These are phyloP conservation scores for Chaetomium sp. DNA, from an alignment of 2,329 filamentous ascomycete species.

Conservation along the genomic window DNA sequence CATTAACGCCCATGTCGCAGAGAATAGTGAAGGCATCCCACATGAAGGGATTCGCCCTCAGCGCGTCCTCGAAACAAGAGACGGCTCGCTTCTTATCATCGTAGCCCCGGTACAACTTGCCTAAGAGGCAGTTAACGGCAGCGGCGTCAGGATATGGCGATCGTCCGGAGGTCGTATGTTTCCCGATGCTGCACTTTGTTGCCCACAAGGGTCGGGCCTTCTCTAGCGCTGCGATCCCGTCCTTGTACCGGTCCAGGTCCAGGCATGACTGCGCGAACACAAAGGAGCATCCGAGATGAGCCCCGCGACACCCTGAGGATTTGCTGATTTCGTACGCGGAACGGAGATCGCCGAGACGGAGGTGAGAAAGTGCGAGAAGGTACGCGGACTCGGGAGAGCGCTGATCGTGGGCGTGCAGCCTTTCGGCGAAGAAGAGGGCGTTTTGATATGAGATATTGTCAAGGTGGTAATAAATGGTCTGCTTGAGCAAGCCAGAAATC, in stretches of 20 bases:
- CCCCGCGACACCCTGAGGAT: slow-evolving; percentile 60
- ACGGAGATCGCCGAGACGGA: slow-evolving; percentile 74
- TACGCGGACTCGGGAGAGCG: slow-evolving; percentile 75
- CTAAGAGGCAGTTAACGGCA: slow-evolving; percentile 74
- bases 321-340: slow-evolving; percentile 82
- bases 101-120: slow-evolving; percentile 78
- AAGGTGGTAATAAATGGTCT: slow-evolving; percentile 62
- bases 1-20: slow-evolving; percentile 77
- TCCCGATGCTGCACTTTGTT: slow-evolving; percentile 69
- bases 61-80: slow-evolving; percentile 76
- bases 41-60: slow-evolving; percentile 91
- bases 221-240: slow-evolving; percentile 79
- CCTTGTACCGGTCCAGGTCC: slow-evolving; percentile 67
- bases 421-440: slow-evolving; percentile 87
- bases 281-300: slow-evolving; percentile 81
- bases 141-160: slow-evolving; percentile 75
- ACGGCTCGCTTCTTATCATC: slow-evolving; percentile 79
- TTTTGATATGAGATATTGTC: slow-evolving; percentile 88
- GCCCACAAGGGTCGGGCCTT: slow-evolving; percentile 72
- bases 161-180: slow-evolving; percentile 70
- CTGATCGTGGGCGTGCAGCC: slow-evolving; percentile 76
- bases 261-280: slow-evolving; percentile 87
- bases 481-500: slow-evolving; percentile 48
- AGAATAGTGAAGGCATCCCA: slow-evolving; percentile 93
- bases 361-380: slow-evolving; percentile 76